phyloP scores from a whole-genome alignment of 345 rosid genomes.

The Populus tremula region DNA sequence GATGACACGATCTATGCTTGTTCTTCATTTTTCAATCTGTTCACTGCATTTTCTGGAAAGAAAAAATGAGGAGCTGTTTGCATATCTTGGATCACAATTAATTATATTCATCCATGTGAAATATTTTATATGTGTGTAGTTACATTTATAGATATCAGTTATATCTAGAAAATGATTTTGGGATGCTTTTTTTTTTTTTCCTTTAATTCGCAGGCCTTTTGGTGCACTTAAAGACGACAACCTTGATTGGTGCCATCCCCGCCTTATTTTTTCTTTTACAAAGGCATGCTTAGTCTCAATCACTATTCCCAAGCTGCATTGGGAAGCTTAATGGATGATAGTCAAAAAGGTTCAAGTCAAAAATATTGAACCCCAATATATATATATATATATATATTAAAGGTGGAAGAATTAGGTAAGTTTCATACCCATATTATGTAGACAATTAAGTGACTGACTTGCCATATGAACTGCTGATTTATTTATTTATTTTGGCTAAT shows the following conservation, averaged over 20 bases:
- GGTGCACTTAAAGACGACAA: conserved; percentile 19
- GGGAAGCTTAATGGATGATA: not conserved
- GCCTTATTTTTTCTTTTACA: not conserved
- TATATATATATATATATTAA: no score
- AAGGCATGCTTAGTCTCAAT: conserved; percentile 8
- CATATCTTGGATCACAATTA: not conserved
- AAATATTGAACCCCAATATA: not conserved
- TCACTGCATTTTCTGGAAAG: not conserved
- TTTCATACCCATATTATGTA: no score
- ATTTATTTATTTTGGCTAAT: no score
- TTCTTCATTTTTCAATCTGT: not conserved
- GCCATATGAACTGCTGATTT: no score
- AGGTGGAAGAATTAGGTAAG: no score
- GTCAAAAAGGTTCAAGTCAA: not conserved
- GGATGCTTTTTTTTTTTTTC: no score
- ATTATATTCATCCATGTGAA: not conserved
- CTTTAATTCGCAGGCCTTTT: conserved; percentile 21
- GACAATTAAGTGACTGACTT: no score
- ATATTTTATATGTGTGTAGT: no score
- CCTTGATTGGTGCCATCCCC: not conserved
- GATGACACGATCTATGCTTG: not conserved
- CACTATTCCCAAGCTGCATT: not conserved
- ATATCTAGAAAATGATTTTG: not conserved
- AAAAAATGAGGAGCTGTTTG: not conserved
- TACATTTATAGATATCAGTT: no score